Evolutionary conservation across 2,329 filamentous ascomycete genomes (phyloP).

Genomic region (Chalaropsis ovoidea): DNA sequence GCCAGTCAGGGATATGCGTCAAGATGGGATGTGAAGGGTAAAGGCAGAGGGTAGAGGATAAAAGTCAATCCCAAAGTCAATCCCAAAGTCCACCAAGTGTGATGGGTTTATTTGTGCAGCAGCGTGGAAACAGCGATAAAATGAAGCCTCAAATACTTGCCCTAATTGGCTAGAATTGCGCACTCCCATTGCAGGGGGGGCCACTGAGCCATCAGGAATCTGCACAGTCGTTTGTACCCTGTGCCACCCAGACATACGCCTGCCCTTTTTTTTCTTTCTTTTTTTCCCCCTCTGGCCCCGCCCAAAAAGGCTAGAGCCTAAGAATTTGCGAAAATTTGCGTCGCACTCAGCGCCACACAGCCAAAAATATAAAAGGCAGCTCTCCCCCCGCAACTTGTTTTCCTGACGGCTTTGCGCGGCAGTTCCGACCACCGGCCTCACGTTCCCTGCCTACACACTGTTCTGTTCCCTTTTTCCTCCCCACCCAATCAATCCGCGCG

Average conservation of each 20-base stretch:
- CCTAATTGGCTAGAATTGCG: conserved; percentile 20
- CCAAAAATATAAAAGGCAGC: conserved; percentile 25
- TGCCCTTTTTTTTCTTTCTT: conserved; percentile 4
- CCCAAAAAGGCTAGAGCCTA: background rate
- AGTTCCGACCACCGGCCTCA: conserved; percentile 25
- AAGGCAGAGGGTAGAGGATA: too few relatives aligned
- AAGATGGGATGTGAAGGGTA: too few relatives aligned
- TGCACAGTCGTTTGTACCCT: conserved; percentile 7
- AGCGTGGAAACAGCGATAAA: conserved; percentile 21
- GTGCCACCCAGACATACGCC: conserved; percentile 4
- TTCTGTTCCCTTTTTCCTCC: conserved; percentile 12
- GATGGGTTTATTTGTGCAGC: too few relatives aligned
- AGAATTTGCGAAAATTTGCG: conserved; percentile 17
- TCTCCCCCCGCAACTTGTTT: conserved; percentile 22
- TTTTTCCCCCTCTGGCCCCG: background rate
- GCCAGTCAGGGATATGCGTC: background rate
- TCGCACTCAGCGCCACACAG: conserved; percentile 23
- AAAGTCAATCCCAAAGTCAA: too few relatives aligned
- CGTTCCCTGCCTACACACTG: conserved; percentile 13
- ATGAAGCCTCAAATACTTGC: background rate
- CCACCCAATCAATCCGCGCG: conserved; percentile 12
- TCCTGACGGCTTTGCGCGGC: conserved; percentile 19
- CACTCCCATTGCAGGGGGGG: background rate
- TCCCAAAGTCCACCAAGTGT: too few relatives aligned
- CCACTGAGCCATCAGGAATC: conserved; percentile 6